These are phyloP conservation scores for Phytopythium montanum DNA, from an alignment of 352 stramenopile species.

Conservation along the genomic window DNA sequence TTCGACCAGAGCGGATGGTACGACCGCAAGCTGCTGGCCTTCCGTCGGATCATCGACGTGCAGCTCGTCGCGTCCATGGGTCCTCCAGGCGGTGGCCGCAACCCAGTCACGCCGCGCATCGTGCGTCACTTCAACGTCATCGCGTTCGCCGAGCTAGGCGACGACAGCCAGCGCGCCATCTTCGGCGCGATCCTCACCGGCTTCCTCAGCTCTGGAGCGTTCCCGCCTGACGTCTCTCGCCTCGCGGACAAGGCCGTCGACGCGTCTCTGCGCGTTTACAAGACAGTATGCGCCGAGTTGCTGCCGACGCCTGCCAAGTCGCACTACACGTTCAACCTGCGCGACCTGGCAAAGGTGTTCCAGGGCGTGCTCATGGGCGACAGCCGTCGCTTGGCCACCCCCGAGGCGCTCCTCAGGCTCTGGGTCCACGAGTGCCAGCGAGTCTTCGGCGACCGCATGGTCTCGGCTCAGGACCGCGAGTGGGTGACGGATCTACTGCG, in stretches of 20 bases:
- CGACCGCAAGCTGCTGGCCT: constrained; percentile 90
- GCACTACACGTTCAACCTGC: constrained; percentile 88
- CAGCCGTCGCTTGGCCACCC: constrained; percentile 58
- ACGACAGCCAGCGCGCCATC: constrained; percentile 77
- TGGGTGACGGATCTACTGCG: constrained; percentile 79
- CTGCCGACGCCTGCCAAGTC: constrained; percentile 81
- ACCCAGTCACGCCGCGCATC: constrained; percentile 76
- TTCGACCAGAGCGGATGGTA: constrained; percentile 96
- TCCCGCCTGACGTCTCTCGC: constrained; percentile 55
- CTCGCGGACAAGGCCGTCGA: constrained; percentile 63
- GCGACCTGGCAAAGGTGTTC: constrained; percentile 87
- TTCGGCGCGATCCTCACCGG: constrained; percentile 80
- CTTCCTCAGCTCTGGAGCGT: constrained; percentile 50
- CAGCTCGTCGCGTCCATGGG: constrained; percentile 84
- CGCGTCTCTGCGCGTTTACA: constrained; percentile 80
- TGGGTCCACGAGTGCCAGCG: constrained; percentile 87
- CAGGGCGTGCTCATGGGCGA: constrained; percentile 85
- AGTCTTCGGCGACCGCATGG: constrained; percentile 88
- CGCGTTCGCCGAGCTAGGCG: constrained; percentile 81
- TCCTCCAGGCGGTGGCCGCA: constrained; percentile 70
- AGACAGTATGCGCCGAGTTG: constrained; percentile 76
- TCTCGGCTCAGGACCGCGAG: constrained; percentile 58
- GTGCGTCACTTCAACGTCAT: constrained; percentile 87
- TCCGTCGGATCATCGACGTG: constrained; percentile 90
- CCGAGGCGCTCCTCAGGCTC: constrained; percentile 68